phyloP scores from a whole-genome alignment of 179 eudicot genomes.

The Silene noctiflora region DNA sequence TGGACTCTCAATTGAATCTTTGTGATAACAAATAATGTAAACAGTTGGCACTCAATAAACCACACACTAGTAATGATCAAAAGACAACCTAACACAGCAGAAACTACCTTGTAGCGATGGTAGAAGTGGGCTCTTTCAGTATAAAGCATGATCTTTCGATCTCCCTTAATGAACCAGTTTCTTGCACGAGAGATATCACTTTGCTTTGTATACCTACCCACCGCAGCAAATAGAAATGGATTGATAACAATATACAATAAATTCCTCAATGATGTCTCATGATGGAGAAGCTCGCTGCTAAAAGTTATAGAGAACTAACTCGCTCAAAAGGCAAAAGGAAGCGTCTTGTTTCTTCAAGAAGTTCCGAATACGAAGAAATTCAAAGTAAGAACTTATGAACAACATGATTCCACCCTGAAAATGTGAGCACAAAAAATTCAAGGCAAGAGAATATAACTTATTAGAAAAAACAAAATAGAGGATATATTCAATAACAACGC shows the following conservation, averaged over 20 bases:
- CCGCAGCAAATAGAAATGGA: not conserved
- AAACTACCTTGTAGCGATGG: conserved; percentile 83
- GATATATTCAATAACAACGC: too few species aligned
- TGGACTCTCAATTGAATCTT: too few species aligned
- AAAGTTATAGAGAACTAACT: conserved; percentile 46
- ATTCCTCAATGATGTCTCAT: not conserved
- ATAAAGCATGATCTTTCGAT: conserved; percentile 78
- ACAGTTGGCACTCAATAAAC: not conserved
- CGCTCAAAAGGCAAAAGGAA: conserved; percentile 81
- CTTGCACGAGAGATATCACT: conserved; percentile 86
- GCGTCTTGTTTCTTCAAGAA: conserved; percentile 83
- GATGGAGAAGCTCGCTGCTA: not conserved
- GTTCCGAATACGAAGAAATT: conserved; percentile 77
- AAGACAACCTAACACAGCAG: not conserved
- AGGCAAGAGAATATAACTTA: not conserved
- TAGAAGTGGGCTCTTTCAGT: conserved; percentile 96
- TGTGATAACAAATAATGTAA: not conserved
- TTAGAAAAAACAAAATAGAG: too few species aligned
- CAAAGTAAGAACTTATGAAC: conserved; percentile 81
- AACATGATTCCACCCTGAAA: conserved; percentile 87
- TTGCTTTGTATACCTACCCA: conserved; percentile 63
- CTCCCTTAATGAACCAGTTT: conserved; percentile 68
- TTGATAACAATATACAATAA: not conserved
- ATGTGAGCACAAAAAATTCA: not conserved
- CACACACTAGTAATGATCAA: not conserved